Conservation (phyloP, 495 filamentous ascomycete species). For the Penicillium ucsense region DNA sequence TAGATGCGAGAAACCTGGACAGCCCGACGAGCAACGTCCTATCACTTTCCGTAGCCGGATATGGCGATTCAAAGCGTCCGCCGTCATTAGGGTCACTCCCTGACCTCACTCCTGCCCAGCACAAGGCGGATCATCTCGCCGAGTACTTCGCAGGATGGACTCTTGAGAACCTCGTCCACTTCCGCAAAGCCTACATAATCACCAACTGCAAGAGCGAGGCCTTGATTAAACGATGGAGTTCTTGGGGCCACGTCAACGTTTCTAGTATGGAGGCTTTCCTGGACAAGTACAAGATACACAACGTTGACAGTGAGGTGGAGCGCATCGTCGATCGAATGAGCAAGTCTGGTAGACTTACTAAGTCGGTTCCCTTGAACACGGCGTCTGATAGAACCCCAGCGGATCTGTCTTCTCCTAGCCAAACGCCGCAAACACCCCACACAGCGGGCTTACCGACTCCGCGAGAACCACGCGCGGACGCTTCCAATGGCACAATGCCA, state of each 20-base stretch:
- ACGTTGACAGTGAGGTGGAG: background rate
- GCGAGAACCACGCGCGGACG: background rate
- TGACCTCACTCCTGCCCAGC: conserved; percentile 13
- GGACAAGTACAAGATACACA: background rate
- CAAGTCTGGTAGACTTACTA: background rate
- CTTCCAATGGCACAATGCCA: background rate
- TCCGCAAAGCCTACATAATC: conserved; percentile 22
- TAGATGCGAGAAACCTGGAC: background rate
- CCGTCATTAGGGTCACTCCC: conserved; percentile 11
- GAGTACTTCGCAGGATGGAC: conserved; percentile 39
- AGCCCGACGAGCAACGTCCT: conserved; percentile 12
- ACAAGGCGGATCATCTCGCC: conserved; percentile 28
- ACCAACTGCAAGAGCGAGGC: conserved; percentile 3
- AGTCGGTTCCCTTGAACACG: background rate
- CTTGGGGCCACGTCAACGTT: conserved; percentile 24
- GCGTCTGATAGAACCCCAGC: background rate
- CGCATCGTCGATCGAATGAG: background rate
- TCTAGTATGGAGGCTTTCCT: background rate
- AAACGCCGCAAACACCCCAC: background rate
- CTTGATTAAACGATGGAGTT: conserved; percentile 14
- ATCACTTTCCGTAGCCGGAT: conserved; percentile 13
- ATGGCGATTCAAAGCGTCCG: conserved; percentile 9
- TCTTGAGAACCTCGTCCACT: conserved; percentile 22
- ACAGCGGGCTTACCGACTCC: background rate
- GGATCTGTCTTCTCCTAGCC: background rate